Conservation (phyloP, 208 protist species). For the Leptomonas pyrrhocoris region DNA sequence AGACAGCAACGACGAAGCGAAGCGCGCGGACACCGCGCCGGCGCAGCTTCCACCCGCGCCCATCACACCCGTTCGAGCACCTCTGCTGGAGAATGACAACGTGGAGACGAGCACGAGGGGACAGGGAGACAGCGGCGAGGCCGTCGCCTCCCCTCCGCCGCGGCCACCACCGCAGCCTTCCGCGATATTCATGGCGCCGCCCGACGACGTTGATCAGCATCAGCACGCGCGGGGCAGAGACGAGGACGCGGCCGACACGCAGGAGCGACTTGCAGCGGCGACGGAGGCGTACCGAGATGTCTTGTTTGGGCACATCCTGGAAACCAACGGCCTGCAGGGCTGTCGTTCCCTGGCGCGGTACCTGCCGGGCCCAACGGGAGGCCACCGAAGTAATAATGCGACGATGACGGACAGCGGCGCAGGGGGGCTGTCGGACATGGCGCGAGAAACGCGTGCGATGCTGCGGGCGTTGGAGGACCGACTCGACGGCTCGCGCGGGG, state of each 20-base stretch:
- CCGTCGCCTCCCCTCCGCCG: background rate
- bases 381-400: background rate
- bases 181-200: too few species aligned
- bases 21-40: too few species aligned
- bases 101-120: too few species aligned
- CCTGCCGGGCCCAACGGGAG: conserved; percentile 3
- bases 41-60: conserved; percentile 3
- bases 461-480: conserved; percentile 32
- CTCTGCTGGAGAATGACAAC: background rate
- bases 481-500: conserved; percentile 2
- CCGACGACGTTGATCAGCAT: too few species aligned
- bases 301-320: conserved; percentile 48
- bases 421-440: conserved; percentile 5
- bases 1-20: too few species aligned
- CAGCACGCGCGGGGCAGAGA: too few species aligned
- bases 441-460: conserved; percentile 29
- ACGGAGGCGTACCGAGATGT: conserved; percentile 52
- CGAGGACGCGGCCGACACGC: conserved; percentile 24
- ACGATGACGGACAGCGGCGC: background rate
- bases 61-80: background rate
- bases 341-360: conserved; percentile 12
- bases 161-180: background rate
- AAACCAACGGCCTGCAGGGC: conserved; percentile 28
- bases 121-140: too few species aligned
- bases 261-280: conserved; percentile 36